These are phyloP conservation scores for Backusella circina DNA, from an alignment of 192 early-diverging fungal species.

Conservation along the genomic window DNA sequence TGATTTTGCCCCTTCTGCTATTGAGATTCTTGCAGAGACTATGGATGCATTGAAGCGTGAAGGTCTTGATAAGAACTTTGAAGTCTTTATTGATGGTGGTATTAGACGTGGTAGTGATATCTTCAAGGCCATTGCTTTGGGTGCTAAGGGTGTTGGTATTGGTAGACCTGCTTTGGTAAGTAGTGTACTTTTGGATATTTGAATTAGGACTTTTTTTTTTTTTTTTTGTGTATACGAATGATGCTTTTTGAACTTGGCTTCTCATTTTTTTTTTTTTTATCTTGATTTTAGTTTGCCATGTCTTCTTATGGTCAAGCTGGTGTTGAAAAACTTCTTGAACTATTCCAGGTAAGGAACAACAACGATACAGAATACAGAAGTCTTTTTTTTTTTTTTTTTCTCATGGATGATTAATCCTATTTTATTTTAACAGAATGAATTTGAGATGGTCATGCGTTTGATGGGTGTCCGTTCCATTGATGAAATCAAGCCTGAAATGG, in stretches of 20 bases:
- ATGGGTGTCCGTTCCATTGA: conserved; percentile 60
- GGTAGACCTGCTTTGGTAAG: conserved; percentile 66
- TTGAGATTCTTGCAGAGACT: conserved; percentile 89
- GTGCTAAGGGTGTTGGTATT: conserved; percentile 88
- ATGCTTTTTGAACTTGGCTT: not conserved
- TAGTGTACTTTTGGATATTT: not conserved
- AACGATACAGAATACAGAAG: not conserved
- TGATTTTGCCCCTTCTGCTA: conserved; percentile 60
- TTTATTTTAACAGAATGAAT: conserved; percentile 48
- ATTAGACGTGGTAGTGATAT: conserved; percentile 90
- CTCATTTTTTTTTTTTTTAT: not conserved
- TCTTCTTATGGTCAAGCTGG: conserved; percentile 79
- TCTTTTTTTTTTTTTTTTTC: not conserved
- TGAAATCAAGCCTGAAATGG: conserved; percentile 59
- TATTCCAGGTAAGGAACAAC: conserved; percentile 55
- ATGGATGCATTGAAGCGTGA: conserved; percentile 64
- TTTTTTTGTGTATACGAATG: no score
- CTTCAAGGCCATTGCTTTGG: conserved; percentile 93
- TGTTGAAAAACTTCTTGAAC: conserved; percentile 67
- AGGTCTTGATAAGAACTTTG: conserved; percentile 54
- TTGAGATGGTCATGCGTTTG: conserved; percentile 81
- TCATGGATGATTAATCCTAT: not conserved
- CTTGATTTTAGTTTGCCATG: conserved; percentile 53
- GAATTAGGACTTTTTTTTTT: not conserved
- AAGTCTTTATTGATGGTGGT: conserved; percentile 95